Conservation (phyloP, 768 basidiomycete genomes). For the Gymnopilus dilepis region DNA sequence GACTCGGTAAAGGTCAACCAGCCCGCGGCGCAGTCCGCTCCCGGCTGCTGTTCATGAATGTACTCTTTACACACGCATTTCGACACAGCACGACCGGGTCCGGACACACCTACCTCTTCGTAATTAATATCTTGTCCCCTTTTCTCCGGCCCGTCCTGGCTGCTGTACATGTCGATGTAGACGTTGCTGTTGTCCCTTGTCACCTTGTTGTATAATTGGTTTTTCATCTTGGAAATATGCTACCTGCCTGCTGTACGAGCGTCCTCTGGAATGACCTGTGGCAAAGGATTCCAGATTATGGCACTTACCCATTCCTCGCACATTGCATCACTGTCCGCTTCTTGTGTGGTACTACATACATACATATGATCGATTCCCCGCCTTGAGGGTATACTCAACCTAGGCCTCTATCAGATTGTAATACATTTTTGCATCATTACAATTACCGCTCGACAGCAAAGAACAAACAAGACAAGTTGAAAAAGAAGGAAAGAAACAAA, state of each 20-base stretch:
- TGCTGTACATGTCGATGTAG: slow-evolving; percentile 3
- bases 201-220: slow-evolving; percentile 17
- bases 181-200: not conserved
- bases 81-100: not conserved
- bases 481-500: not conserved
- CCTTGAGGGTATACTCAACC: slow-evolving; percentile 12
- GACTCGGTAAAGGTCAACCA: slow-evolving; percentile 74
- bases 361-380: slow-evolving; percentile 5
- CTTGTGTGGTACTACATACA: slow-evolving; percentile 9
- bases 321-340: not conserved
- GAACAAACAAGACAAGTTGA: not conserved
- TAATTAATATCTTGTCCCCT: not conserved
- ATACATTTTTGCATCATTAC: slow-evolving; percentile 23
- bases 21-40: slow-evolving; percentile 48
- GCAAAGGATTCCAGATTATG: slow-evolving; percentile 2
- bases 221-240: slow-evolving; percentile 17
- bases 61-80: not conserved
- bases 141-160: slow-evolving; percentile 3
- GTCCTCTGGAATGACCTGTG: slow-evolving; percentile 2
- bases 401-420: slow-evolving; percentile 19
- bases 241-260: slow-evolving; percentile 12
- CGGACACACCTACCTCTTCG: slow-evolving; percentile 6
- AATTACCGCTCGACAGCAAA: not conserved
- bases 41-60: slow-evolving; percentile 58
- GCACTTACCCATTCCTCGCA: slow-evolving; percentile 17